Evolutionary conservation across 192 early-diverging fungal species (phyloP), one percentile per base, ranked within the genome.

Genomic region (Phycomyces blakesleeanus): DNA sequence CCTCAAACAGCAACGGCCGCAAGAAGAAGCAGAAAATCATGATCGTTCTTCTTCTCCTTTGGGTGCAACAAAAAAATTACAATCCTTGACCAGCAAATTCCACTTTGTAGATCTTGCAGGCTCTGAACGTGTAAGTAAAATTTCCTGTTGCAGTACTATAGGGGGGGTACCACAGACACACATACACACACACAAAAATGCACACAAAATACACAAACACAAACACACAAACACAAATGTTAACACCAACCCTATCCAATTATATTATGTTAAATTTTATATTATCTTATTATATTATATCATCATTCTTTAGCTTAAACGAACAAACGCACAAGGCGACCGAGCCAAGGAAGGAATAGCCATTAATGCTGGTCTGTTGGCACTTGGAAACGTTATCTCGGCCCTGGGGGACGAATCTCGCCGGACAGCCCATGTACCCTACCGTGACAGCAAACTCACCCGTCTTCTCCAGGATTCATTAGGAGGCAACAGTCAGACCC

Each of bases 91-190:
- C 39, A 77, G 92, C 26, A 99, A 98, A 79, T 95, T 99, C 63
- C 90, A 96, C 68, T 99, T 98, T 84, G 96, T 99, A 22, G 97
- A 99, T 81, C 80, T 99, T 67, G 97, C 97, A 20, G 97, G 97
- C 16, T 95, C 93, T 5, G 96, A 99, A 77, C 74, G 91, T 51
- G 77, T 81, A 78, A 41, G 68, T 51, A 8, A 39, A 25, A 24
- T 38, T 54, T 39, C 51, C 11, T 47, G 11, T 47, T 47, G 40
- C 14, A 14, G 40, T 6, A 6, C 40, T 41, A 10, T n/a, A n/a
- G n/a, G n/a, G n/a, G n/a, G n/a, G n/a, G n/a, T n/a, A n/a, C 29
- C 29, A 34, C 7, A 34, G 29, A 5, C 29, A 34, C 29, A 34
- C 29, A 5, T 5, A 34, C 29, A 34, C 29, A 34, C 7, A 34